Conservation (phyloP, 2,329 filamentous ascomycete genomes). For the Alternaria infectoria region DNA sequence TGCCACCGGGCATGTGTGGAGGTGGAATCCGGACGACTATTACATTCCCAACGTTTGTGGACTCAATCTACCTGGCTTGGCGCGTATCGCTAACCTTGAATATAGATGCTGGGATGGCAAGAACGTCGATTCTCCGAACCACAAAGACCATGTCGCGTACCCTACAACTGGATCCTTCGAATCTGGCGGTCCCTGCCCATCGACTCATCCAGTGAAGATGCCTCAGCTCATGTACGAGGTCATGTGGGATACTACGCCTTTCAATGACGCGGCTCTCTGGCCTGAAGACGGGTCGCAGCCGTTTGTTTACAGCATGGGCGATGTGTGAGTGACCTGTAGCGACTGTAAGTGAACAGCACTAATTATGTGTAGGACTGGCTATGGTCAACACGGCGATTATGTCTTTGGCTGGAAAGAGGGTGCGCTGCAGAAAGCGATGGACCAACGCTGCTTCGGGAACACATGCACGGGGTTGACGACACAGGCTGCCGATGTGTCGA, state of each 20-base stretch:
- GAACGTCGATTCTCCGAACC: slow-evolving; percentile 59
- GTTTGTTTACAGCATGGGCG: slow-evolving; percentile 42
- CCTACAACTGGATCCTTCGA: slow-evolving; percentile 28
- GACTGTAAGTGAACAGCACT: not conserved
- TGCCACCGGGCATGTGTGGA: slow-evolving; percentile 32
- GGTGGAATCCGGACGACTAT: slow-evolving; percentile 57
- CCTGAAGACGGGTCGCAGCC: slow-evolving; percentile 32
- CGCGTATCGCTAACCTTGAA: not conserved
- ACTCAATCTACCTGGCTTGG: not conserved
- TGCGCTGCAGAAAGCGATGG: slow-evolving; percentile 52
- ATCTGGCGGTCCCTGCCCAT: slow-evolving; percentile 42
- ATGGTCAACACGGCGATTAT: slow-evolving; percentile 34
- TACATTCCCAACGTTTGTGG: slow-evolving; percentile 51
- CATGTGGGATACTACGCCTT: slow-evolving; percentile 52
- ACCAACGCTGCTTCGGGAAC: slow-evolving; percentile 45
- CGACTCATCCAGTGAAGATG: slow-evolving; percentile 53
- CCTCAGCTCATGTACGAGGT: slow-evolving; percentile 57
- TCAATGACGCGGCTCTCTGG: slow-evolving; percentile 33
- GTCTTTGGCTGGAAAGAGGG: slow-evolving; percentile 57
- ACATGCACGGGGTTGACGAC: slow-evolving; percentile 43
- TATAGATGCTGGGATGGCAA: slow-evolving; percentile 54
- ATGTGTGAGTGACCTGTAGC: slow-evolving; percentile 37
- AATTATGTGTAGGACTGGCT: slow-evolving; percentile 24
- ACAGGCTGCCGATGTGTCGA: slow-evolving; percentile 21
- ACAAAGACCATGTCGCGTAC: slow-evolving; percentile 59